phyloP scores from a whole-genome alignment of 768 basidiomycete genomes.

The Amanita brunnescens region DNA sequence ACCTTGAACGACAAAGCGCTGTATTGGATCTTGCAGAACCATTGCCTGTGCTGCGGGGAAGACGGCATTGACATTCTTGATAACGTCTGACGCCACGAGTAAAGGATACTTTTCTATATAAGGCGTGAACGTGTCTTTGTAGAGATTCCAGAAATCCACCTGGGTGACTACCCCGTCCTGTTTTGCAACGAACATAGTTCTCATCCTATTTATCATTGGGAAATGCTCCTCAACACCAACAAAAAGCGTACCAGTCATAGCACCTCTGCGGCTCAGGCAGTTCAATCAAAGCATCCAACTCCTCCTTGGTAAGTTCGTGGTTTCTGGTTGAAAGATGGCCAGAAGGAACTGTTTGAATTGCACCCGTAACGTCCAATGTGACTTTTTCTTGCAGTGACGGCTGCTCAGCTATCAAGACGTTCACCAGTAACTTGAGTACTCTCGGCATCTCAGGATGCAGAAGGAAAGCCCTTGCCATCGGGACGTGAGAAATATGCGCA shows the following conservation, averaged over 20 bases:
- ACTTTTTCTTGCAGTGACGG: constrained; percentile 48
- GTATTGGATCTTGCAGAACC: constrained; percentile 65
- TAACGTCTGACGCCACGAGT: constrained; percentile 85
- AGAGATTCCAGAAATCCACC: constrained; percentile 92
- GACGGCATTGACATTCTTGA: constrained; percentile 82
- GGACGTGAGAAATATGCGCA: constrained; percentile 61
- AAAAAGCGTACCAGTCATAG: constrained; percentile 60
- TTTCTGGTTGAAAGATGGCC: constrained; percentile 37
- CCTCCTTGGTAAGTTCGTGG: constrained; percentile 65
- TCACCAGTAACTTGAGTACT: constrained; percentile 59
- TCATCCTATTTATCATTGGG: constrained; percentile 60
- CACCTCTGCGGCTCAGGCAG: constrained; percentile 71
- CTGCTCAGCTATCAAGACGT: constrained; percentile 62
- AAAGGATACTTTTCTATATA: constrained; percentile 48
- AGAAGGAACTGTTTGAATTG: constrained; percentile 50
- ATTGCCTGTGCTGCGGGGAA: constrained; percentile 85
- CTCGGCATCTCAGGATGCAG: constrained; percentile 62
- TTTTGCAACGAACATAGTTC: constrained; percentile 71
- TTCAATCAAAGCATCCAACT: constrained; percentile 48
- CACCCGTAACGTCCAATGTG: constrained; percentile 52
- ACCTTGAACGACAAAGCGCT: constrained; percentile 83
- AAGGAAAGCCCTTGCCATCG: constrained; percentile 73
- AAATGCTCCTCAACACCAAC: background rate
- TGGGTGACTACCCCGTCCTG: constrained; percentile 81
- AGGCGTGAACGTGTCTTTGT: constrained; percentile 73